phyloP scores from a whole-genome alignment of 2,329 filamentous ascomycete genomes.

The Ophiobolus disseminans region DNA sequence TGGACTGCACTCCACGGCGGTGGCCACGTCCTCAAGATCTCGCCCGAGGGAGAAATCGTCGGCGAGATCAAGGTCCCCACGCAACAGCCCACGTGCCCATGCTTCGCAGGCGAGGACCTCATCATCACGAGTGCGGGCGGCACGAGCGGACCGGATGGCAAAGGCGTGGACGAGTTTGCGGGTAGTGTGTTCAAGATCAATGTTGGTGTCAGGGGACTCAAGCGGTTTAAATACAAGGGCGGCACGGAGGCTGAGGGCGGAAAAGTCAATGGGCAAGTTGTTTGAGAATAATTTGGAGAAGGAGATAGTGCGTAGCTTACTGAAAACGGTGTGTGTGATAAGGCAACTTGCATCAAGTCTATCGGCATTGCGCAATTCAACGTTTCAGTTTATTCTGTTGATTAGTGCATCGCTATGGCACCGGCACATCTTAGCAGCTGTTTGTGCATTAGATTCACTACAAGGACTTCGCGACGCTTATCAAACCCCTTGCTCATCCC shows the following conservation, averaged over 20 bases:
- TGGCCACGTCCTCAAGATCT: slow-evolving; percentile 75
- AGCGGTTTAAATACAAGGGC: slow-evolving; percentile 47
- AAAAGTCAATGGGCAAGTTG: slow-evolving; percentile 37
- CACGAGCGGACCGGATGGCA: slow-evolving; percentile 59
- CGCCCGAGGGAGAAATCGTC: slow-evolving; percentile 71
- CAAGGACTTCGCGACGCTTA: too few species aligned
- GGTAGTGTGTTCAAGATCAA: slow-evolving; percentile 79
- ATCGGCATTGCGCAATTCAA: too few species aligned
- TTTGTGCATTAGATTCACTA: too few species aligned
- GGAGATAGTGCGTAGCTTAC: too few species aligned
- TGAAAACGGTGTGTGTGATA: too few species aligned
- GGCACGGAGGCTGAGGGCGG: slow-evolving; percentile 37
- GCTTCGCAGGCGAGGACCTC: slow-evolving; percentile 76
- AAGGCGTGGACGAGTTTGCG: slow-evolving; percentile 67
- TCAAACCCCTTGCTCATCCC: too few species aligned
- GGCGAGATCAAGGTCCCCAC: slow-evolving; percentile 81
- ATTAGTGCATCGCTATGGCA: too few species aligned
- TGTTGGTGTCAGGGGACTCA: slow-evolving; percentile 71
- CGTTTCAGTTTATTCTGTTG: too few species aligned
- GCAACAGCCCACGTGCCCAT: slow-evolving; percentile 78
- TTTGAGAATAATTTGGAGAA: slow-evolving; percentile 29
- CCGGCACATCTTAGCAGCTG: too few species aligned
- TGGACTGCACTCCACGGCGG: slow-evolving; percentile 90
- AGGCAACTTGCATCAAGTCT: too few species aligned
- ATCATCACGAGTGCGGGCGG: slow-evolving; percentile 76